Base-by-base conservation (phyloP, 257 asterid species). In the Nicotiana undulata region DNA sequence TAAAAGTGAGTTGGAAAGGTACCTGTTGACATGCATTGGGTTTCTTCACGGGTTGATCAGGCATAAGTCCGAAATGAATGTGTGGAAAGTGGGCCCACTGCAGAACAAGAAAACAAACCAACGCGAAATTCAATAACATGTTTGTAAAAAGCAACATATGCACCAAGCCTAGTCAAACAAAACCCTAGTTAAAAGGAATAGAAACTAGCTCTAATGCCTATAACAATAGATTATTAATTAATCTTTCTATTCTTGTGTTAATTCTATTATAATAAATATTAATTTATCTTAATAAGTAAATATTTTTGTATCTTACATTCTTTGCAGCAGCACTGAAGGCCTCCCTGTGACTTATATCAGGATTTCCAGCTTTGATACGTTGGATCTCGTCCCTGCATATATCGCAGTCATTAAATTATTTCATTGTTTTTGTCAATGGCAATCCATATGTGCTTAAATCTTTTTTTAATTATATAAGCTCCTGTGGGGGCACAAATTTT, bases 51-150 rank as follows among this genome's bases (percentile, higher is more conserved):
- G 97, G 98, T 83, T 93, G 98, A 88, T 95, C 99, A 91, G 98
- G 94, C 98, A 93, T 91, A 53, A 95, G 97, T 79, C 99, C 99
- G 89, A 95, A 95, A 88, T 95, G 99, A 89, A 95, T 95, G 90
- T 95, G 99, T 58, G 99, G 99, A 40, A 95, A 95, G 88, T 95
- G 99, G 95, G 99, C 99, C 99, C 99, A 95, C 99, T 95, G 84
- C 49, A 4, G 37, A 37, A 59, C 85, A 86, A 81, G 17, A 85
- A 84, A 85, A 84, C 83, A 81, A 87, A 80, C 55, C 24, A 63
- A 68, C 85, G 56, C 76, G 56, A 44, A 79, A 70, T 78, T 53
- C 80, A 79, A 55, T 29, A 7, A 51, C 5, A 79, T 46, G 60
- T 9, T 44, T 20, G 22, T 1, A 44, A 58, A 37, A 18, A 51